Evolutionary conservation across 1,284 basidiomycete genomes (phyloP), one percentile per base, ranked within the genome.

Genomic region (Malassezia cuniculi): DNA sequence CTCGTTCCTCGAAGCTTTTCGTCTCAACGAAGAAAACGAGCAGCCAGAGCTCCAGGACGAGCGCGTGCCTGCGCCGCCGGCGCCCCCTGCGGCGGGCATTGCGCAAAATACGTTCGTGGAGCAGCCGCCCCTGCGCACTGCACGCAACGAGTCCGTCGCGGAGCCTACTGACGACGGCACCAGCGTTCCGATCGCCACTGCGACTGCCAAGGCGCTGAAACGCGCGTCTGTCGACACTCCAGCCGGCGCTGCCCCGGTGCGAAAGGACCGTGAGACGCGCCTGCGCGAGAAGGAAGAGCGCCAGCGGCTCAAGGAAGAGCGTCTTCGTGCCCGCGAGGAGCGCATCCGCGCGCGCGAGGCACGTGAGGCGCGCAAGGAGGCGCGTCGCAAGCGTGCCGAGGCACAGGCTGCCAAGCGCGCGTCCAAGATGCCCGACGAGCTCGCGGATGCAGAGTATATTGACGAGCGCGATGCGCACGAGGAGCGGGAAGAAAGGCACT

Each of bases 191-290:
- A 30, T 45, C 12, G 37, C 33, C 0, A 12, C 19, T 21, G 42
- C 42, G 14, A 25, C 42, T 6, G 42, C 42, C 1, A 19, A 31
- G 2, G 37, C 42, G n/a, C 27, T 45, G n/a, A n/a, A n/a, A n/a
- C 12, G 37, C 34, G 7, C 37, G 36, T 14, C 37, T 45, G 17
- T 19, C 40, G 16, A n/a, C n/a, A n/a, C n/a, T n/a, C n/a, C n/a
- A n/a, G n/a, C n/a, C n/a, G n/a, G n/a, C n/a, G n/a, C n/a, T n/a
- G n/a, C n/a, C n/a, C n/a, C n/a, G n/a, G n/a, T n/a, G n/a, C n/a
- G n/a, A n/a, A 19, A 25, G n/a, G 34, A 41, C 3, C 15, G 17
- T 9, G 25, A 18, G 11, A 22, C 17, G 14, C 2, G 11, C 18
- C 10, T 12, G n/a, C 19, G 27, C 20, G 28, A 39, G 25, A 34